Evolutionary conservation across 2,329 filamentous ascomycete species (phyloP).

Genomic region (Ceratocystiopsis brevicomis): DNA sequence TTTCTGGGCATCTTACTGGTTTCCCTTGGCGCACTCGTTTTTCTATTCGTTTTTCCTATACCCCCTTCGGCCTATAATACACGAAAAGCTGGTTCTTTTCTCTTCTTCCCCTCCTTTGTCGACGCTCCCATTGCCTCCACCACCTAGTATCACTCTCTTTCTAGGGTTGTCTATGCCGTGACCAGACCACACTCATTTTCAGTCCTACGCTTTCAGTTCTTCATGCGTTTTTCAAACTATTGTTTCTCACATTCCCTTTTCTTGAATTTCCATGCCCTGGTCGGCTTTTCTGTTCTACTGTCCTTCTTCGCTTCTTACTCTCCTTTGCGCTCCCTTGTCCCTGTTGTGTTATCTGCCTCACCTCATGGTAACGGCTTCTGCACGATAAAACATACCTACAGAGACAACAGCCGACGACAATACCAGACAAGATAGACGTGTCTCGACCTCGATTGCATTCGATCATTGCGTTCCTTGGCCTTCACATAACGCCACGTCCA

Average conservation of each 20-base stretch:
- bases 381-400: too few relatives aligned
- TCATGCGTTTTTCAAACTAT: not conserved
- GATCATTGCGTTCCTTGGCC: too few relatives aligned
- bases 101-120: not conserved
- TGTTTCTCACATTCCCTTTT: not conserved
- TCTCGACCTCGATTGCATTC: too few relatives aligned
- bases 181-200: conserved; percentile 25
- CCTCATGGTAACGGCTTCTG: too few relatives aligned
- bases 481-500: too few relatives aligned
- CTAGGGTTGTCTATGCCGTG: conserved; percentile 19
- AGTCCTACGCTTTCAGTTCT: not conserved
- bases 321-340: not conserved
- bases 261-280: not conserved
- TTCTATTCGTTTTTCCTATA: conserved; percentile 15
- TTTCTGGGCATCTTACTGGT: too few relatives aligned
- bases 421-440: too few relatives aligned
- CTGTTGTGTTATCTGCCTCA: too few relatives aligned
- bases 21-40: too few relatives aligned
- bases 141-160: conserved; percentile 3
- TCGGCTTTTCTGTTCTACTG: conserved; percentile 15
- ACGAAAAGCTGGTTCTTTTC: conserved; percentile 35
- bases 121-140: too few relatives aligned
- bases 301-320: conserved; percentile 9
- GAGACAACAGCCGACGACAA: too few relatives aligned
- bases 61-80: conserved; percentile 25